These are phyloP conservation scores for Blastocystis sp. DNA, from an alignment of 352 stramenopile genomes.

Conservation along the genomic window DNA sequence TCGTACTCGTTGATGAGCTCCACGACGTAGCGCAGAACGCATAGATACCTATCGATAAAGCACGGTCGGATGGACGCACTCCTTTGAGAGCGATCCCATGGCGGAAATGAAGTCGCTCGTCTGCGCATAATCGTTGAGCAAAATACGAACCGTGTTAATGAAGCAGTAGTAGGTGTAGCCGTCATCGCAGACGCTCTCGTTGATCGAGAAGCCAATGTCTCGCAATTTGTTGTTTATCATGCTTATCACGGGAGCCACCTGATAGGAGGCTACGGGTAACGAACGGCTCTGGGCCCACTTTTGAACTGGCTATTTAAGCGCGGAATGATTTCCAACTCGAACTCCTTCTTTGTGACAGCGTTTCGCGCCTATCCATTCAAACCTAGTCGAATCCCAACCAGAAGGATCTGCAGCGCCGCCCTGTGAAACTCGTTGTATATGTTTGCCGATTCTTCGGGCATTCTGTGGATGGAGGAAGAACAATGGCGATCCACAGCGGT, in stretches of 20 bases:
- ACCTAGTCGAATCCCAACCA: neutral
- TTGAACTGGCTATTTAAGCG: constrained; percentile 9
- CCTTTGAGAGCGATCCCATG: neutral
- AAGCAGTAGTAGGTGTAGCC: constrained; percentile 40
- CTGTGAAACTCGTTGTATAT: constrained; percentile 31
- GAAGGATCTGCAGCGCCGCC: constrained; percentile 9
- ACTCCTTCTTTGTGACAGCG: constrained; percentile 1
- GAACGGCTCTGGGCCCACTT: neutral
- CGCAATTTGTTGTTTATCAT: constrained; percentile 19
- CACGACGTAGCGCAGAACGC: neutral
- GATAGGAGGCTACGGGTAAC: neutral
- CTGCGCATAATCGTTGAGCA: neutral
- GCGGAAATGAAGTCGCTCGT: neutral
- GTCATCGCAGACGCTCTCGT: constrained; percentile 32
- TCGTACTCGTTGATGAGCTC: neutral
- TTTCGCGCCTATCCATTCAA: constrained; percentile 8
- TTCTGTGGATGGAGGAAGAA: neutral
- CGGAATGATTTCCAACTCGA: constrained; percentile 20
- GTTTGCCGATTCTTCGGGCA: neutral
- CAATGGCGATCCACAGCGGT: too few species aligned
- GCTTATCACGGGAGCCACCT: neutral
- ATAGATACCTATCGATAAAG: constrained; percentile 6
- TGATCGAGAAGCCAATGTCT: constrained; percentile 23
- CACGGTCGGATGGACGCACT: neutral
- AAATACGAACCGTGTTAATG: neutral